These are phyloP conservation scores for Sporothrix protearum DNA, from an alignment of 2,329 filamentous ascomycete genomes.

Conservation along the genomic window DNA sequence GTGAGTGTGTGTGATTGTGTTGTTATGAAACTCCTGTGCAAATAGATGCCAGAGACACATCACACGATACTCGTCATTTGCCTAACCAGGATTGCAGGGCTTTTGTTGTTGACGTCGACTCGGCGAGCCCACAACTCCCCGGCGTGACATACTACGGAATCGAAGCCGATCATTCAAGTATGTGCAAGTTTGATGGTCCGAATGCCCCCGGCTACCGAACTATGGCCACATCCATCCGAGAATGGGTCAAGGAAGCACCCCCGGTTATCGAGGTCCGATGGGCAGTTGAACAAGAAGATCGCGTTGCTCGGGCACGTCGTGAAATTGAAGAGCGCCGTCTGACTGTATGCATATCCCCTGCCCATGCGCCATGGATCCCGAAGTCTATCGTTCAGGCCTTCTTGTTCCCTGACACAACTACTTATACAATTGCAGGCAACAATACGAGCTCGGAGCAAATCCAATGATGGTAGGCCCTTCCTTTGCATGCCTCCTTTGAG, in stretches of 20 bases:
- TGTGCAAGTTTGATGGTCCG: slow-evolving; percentile 67
- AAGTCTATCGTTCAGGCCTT: too few species aligned
- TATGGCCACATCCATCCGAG: slow-evolving; percentile 47
- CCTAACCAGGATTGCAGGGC: slow-evolving; percentile 35
- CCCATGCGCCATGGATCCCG: too few species aligned
- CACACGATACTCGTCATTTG: background rate
- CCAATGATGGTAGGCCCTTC: slow-evolving; percentile 7
- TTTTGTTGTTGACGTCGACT: slow-evolving; percentile 66
- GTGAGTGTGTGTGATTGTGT: slow-evolving; percentile 34
- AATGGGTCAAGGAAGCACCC: slow-evolving; percentile 54
- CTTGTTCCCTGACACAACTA: too few species aligned
- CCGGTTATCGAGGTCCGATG: slow-evolving; percentile 55
- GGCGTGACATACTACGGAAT: slow-evolving; percentile 72
- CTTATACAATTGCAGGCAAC: background rate
- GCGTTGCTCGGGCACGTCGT: slow-evolving; percentile 41
- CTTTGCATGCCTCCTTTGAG: background rate
- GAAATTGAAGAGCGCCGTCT: slow-evolving; percentile 47
- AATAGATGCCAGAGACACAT: background rate
- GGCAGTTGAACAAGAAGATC: slow-evolving; percentile 57
- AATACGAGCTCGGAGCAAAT: background rate
- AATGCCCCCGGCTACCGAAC: slow-evolving; percentile 62
- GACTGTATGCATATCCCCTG: slow-evolving; percentile 34
- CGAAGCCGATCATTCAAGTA: slow-evolving; percentile 65
- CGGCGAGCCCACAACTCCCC: slow-evolving; percentile 65
- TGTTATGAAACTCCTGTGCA: too few species aligned